Base-by-base conservation (phyloP, 2,329 filamentous ascomycete genomes). In the Curvularia eragrostidis region DNA sequence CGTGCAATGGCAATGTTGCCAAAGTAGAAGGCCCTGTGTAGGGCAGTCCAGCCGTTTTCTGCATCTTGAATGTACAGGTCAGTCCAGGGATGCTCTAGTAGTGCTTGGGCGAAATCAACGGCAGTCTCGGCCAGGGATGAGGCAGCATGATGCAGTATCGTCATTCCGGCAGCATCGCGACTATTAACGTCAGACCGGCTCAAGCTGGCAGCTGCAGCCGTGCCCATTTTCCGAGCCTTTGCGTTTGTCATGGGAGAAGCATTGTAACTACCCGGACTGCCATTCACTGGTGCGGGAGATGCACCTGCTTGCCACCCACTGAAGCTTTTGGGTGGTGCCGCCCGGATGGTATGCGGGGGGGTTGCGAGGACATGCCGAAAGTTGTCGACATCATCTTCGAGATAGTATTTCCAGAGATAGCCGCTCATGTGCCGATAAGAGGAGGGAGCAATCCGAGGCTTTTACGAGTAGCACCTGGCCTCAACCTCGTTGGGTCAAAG, bases 371-470 rank as follows among this genome's bases (percentile, higher is more conserved):
- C 86, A 82, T 89, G 90, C 82, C 91, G 90, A 85, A 99, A 98
- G 76, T 83, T 88, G 78, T 96, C 93, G 87, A 97, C 90, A 87
- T 99, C 93, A 85, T 97, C 91, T 87, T 97, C 90, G 84, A 96
- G 90, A 78, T 94, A 98, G 78, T 87, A 91, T 85, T 93, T 93
- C 94, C 94, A 97, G 79, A 99, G 88, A 86, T 90, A 87, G 83
- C 93, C 90, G 89, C 91, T 98, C 94, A 98, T 95, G 87, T 87
- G 87, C 75, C 67, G 65, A 68, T 62, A 65, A 53, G 61, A 62
- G 68, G 64, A 47, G 54, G 74, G 72, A 74, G 74, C 67, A 58
- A 71, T 76, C 81, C 80, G 74, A 77, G 78, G 79, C 80, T 82
- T 86, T 84, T 80, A 81, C 83, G 81, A 78, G 56, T 78, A 75